Conservation (phyloP, 1,284 basidiomycete genomes). For the Leccinum holopus region DNA sequence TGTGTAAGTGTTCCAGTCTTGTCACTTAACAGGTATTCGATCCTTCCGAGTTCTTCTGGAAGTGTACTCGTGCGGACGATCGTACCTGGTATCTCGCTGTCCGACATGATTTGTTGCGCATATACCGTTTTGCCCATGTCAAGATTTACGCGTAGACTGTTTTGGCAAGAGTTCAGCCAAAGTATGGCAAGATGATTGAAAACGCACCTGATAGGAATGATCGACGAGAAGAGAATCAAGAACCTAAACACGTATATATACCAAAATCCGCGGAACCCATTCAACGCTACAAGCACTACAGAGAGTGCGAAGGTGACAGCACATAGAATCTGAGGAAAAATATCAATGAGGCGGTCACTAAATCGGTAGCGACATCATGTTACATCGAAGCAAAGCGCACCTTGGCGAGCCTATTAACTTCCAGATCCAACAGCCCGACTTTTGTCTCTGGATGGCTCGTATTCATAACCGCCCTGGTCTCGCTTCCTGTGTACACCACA, state of each 20-base stretch:
- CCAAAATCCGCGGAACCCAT: constrained; percentile 96
- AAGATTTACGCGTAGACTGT: constrained; percentile 92
- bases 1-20: constrained; percentile 98
- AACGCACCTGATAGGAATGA: constrained; percentile 95
- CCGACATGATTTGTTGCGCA: constrained; percentile 92
- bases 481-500: constrained; percentile 84
- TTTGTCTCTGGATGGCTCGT: constrained; percentile 97
- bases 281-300: constrained; percentile 88
- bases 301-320: constrained; percentile 92
- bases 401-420: constrained; percentile 96
- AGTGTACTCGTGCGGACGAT: constrained; percentile 97
- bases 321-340: constrained; percentile 75
- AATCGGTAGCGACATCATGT: too few relatives aligned
- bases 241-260: constrained; percentile 97
- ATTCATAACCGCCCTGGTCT: constrained; percentile 99
- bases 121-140: constrained; percentile 99
- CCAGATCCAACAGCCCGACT: constrained; percentile 87
- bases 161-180: not conserved
- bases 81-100: constrained; percentile 89
- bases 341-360: not conserved
- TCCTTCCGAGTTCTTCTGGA: constrained; percentile 94
- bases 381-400: constrained; percentile 40
- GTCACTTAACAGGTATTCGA: constrained; percentile 95
- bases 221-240: constrained; percentile 96
- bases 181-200: not conserved